Percentiles rank a stretch among this genome's conserved stretches.
phyloP scores from a whole-genome alignment of 202 grass and related monocot species.

The Alloteropsis angusta region DNA sequence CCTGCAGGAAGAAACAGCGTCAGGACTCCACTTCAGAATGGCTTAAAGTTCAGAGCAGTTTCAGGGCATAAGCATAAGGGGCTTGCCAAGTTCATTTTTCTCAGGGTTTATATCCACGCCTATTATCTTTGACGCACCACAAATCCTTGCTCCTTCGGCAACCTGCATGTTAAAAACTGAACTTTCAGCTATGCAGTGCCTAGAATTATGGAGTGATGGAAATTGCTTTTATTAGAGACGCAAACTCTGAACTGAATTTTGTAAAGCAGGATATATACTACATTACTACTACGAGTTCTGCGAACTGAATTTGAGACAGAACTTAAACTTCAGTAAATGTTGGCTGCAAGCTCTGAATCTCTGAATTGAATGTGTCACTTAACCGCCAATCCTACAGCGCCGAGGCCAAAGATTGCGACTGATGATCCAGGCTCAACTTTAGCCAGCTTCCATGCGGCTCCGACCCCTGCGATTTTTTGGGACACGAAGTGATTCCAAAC shows the following conservation, averaged over 20 bases:
- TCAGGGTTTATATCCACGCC: constrained; percentile 74
- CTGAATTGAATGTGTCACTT: not conserved
- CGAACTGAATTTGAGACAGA: not conserved
- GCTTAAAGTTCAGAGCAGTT: not conserved
- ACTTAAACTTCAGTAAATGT: not conserved
- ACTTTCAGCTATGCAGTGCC: not conserved
- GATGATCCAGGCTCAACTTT: constrained; percentile 59
- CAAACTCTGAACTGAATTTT: not conserved
- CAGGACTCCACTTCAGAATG: not conserved
- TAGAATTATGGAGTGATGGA: not conserved
- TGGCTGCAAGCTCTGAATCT: not conserved
- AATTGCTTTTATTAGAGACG: not conserved
- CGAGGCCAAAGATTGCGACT: constrained; percentile 74
- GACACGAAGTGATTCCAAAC: not conserved
- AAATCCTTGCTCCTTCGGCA: constrained; percentile 61
- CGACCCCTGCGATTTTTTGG: constrained; percentile 36
- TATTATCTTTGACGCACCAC: constrained; percentile 67
- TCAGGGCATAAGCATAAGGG: not conserved
- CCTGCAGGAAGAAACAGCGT: constrained; percentile 20
- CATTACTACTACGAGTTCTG: not conserved
- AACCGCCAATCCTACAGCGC: constrained; percentile 84
- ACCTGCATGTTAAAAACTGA: constrained; percentile 26
- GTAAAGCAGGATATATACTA: not conserved
- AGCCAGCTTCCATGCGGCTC: constrained; percentile 71
- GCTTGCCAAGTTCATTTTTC: constrained; percentile 60